These are phyloP conservation scores for Chrysanthemum lavandulifolium DNA, from an alignment of 129 eudicot species.

Conservation along the genomic window DNA sequence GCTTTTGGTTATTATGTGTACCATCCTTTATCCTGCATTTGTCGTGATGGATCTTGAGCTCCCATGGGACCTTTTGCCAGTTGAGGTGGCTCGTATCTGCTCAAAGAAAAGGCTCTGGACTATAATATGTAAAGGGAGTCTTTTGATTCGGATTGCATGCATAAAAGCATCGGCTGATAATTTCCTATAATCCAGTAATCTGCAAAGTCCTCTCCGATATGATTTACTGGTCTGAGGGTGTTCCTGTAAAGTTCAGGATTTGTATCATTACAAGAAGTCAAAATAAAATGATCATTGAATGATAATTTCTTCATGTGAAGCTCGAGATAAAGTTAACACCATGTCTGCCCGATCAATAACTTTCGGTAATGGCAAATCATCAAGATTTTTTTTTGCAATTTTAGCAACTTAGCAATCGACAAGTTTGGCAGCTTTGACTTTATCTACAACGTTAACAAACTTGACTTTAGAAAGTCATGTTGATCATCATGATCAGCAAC, in stretches of 20 bases:
- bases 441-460: conserved; percentile 19
- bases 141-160: conserved; percentile 89
- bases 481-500: conserved; percentile 39
- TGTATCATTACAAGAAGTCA: no score
- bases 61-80: conserved; percentile 53
- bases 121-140: conserved; percentile 76
- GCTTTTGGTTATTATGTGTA: conserved; percentile 28
- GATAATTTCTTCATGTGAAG: conserved; percentile 69
- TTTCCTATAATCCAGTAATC: conserved; percentile 79
- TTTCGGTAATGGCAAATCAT: no score
- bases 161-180: conserved; percentile 77
- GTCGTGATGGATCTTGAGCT: conserved; percentile 81
- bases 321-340: conserved; percentile 56
- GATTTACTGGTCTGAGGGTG: conserved; percentile 66
- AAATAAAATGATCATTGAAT: background rate
- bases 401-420: no score
- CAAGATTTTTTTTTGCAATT: no score
- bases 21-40: conserved; percentile 75
- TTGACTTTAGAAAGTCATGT: conserved; percentile 43
- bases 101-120: conserved; percentile 88
- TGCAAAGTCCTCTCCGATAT: conserved; percentile 69
- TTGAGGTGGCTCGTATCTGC: conserved; percentile 56
- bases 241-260: conserved; percentile 44
- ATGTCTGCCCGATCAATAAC: conserved; percentile 44
- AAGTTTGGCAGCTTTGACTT: no score